These are phyloP conservation scores for Citeromyces matritensis DNA, from an alignment of 805 yeast species.

Conservation along the genomic window DNA sequence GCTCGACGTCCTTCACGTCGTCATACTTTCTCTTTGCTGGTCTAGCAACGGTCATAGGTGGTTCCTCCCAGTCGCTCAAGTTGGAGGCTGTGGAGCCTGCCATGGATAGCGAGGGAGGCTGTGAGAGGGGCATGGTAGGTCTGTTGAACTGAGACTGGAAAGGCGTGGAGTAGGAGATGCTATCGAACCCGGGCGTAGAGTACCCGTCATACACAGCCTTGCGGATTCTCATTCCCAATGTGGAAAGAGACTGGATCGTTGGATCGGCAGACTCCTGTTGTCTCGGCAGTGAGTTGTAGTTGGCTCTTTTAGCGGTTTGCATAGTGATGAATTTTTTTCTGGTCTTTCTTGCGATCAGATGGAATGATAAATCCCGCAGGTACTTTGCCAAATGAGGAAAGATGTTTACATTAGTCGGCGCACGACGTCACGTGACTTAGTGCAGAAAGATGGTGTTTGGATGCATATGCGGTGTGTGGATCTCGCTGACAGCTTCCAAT, in stretches of 20 bases:
- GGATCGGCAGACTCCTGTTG: conserved; percentile 11
- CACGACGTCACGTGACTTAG: conserved; percentile 1
- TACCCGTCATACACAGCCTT: conserved; percentile 55
- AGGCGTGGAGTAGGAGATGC: conserved; percentile 1
- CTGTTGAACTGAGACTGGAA: conserved; percentile 3
- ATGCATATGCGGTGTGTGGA: too few relatives aligned
- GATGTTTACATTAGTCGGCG: too few relatives aligned
- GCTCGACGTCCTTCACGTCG: background rate
- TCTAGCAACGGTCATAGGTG: conserved; percentile 2
- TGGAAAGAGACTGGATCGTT: conserved; percentile 25
- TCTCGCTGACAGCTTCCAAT: background rate
- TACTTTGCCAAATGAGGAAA: too few relatives aligned
- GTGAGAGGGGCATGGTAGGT: conserved; percentile 25
- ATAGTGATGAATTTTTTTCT: background rate
- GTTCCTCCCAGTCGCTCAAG: conserved; percentile 26
- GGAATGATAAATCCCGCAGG: too few relatives aligned
- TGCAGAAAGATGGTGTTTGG: background rate
- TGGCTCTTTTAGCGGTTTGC: conserved; percentile 1
- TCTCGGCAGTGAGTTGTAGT: background rate
- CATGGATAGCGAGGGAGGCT: conserved; percentile 28
- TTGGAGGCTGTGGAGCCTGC: conserved; percentile 28
- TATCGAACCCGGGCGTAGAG: conserved; percentile 6
- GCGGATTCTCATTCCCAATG: conserved; percentile 60
- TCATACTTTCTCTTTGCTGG: conserved; percentile 1
- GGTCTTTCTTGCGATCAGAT: too few relatives aligned